Base-by-base conservation (phyloP, 2,329 filamentous ascomycete species). In the Fusarium xyrophilum region DNA sequence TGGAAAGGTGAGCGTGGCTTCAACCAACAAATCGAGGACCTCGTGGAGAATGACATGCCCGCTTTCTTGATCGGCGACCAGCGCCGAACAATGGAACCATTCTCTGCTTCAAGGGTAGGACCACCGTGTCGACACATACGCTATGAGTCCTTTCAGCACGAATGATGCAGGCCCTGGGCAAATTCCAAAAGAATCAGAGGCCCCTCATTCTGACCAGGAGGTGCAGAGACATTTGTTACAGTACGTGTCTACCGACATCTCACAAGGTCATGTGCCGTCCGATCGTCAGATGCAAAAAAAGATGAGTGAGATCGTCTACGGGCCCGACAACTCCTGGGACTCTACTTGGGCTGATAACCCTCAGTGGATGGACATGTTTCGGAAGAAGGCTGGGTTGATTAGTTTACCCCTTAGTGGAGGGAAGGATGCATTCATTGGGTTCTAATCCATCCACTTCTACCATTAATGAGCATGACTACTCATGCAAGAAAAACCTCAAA, bases 1-100 rank as follows among this genome's bases (percentile, higher is more conserved):
- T 54, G 51, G 51, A 54, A 54, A 6, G 51, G 51, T 6, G 51
- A 46, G 0, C 36, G 38, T 0, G 51, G 51, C 2, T 54, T 54
- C 0, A 21, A 54, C 4, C 12, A n/a, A 0, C 15, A 43, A 0
- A 54, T 54, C 0, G 51, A 54, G 1, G 17, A 54, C 0, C 38
- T 33, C 10, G 38, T 54, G 10, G 38, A 54, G 19, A 54, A 54
- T 1, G 51, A 54, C 13, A 54, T 54, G 51, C 51, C 51, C 1
- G 51, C 38, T 0, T 54, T 54, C 19, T 25, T 54, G 1, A 54
- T 54, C 1, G 51, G 51, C 0, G 51, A 54, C 7, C 51, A 54
- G 13, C 38, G 51, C 0, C 51, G 28, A 0, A 54, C 51, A 0
- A 54, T 54, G 51, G 51, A 54, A 1, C 51, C 51, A 13, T 54